phyloP scores from a whole-genome alignment of 2,329 filamentous ascomycete genomes.

The Talaromyces sp. region DNA sequence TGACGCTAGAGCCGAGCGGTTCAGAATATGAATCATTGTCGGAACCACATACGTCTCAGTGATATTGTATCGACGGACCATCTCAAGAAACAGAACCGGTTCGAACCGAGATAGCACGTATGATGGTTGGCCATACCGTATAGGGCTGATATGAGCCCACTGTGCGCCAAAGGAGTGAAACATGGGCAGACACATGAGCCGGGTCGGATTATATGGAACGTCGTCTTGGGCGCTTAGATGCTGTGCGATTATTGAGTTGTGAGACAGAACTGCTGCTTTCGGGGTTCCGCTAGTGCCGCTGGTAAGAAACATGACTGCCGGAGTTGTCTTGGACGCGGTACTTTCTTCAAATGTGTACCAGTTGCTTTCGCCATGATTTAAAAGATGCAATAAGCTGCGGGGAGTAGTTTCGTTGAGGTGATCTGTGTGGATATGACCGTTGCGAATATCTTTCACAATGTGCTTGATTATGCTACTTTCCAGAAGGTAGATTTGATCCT shows the following conservation, averaged over 20 bases:
- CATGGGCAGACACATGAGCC: slow-evolving; percentile 47
- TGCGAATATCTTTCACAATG: neutral
- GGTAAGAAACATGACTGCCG: slow-evolving; percentile 48
- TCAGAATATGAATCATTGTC: slow-evolving; percentile 36
- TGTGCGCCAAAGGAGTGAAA: slow-evolving; percentile 49
- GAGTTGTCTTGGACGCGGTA: slow-evolving; percentile 41
- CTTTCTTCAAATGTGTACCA: slow-evolving; percentile 44
- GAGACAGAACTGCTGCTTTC: slow-evolving; percentile 55
- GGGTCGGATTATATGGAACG: slow-evolving; percentile 36
- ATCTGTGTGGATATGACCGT: neutral
- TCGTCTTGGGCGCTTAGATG: slow-evolving; percentile 35
- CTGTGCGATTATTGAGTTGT: slow-evolving; percentile 54
- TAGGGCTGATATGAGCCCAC: slow-evolving; percentile 39
- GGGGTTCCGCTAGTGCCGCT: slow-evolving; percentile 57
- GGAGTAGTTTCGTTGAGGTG: neutral
- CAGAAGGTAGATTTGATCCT: neutral
- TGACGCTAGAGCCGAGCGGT: slow-evolving; percentile 19
- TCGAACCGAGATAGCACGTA: slow-evolving; percentile 46
- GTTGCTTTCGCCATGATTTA: slow-evolving; percentile 42
- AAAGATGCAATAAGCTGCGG: slow-evolving; percentile 25
- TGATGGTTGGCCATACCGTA: slow-evolving; percentile 42
- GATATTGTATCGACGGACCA: slow-evolving; percentile 37
- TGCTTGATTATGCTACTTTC: neutral
- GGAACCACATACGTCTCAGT: slow-evolving; percentile 46
- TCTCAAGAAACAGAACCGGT: slow-evolving; percentile 33